These are phyloP conservation scores for Globisporangium megalacanthum DNA, from an alignment of 352 stramenopile genomes.

Conservation along the genomic window DNA sequence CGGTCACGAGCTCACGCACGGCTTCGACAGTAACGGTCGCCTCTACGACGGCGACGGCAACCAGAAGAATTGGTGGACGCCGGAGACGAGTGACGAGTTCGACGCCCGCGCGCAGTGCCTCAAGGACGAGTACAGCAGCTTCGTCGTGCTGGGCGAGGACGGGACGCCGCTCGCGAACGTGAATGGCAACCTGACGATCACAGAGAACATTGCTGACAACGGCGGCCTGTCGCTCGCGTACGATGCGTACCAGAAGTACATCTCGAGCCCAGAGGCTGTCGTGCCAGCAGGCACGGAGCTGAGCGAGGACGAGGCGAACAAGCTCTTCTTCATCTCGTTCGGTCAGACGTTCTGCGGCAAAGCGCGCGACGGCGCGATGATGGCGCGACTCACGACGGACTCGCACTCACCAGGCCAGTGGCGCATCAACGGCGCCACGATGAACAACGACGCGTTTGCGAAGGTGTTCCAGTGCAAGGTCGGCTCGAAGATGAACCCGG, in stretches of 20 bases:
- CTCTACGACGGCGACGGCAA: conserved; percentile 89
- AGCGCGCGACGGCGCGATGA: conserved; percentile 47
- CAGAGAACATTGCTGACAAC: conserved; percentile 84
- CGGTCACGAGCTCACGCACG: conserved; percentile 95
- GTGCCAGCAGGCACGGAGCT: too few species aligned
- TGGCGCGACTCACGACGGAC: conserved; percentile 45
- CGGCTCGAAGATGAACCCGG: conserved; percentile 61
- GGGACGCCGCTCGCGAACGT: conserved; percentile 50
- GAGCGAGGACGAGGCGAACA: conserved; percentile 18
- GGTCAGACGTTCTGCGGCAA: conserved; percentile 71
- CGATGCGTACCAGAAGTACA: conserved; percentile 34
- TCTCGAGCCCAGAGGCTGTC: too few species aligned
- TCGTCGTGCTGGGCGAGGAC: conserved; percentile 36
- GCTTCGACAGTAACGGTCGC: conserved; percentile 91
- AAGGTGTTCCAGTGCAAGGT: conserved; percentile 48
- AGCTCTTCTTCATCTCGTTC: conserved; percentile 79
- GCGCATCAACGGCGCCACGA: conserved; percentile 75
- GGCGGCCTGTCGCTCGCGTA: conserved; percentile 73
- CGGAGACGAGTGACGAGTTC: conserved; percentile 79
- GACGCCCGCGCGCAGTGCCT: conserved; percentile 48
- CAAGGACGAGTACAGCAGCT: conserved; percentile 54
- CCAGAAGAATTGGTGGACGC: conserved; percentile 92
- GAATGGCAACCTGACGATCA: conserved; percentile 74
- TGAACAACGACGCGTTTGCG: conserved; percentile 72
- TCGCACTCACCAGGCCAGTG: conserved; percentile 61